Evolutionary conservation across 805 yeast genomes (phyloP).

Genomic region (Ogataea glucozyma): DNA sequence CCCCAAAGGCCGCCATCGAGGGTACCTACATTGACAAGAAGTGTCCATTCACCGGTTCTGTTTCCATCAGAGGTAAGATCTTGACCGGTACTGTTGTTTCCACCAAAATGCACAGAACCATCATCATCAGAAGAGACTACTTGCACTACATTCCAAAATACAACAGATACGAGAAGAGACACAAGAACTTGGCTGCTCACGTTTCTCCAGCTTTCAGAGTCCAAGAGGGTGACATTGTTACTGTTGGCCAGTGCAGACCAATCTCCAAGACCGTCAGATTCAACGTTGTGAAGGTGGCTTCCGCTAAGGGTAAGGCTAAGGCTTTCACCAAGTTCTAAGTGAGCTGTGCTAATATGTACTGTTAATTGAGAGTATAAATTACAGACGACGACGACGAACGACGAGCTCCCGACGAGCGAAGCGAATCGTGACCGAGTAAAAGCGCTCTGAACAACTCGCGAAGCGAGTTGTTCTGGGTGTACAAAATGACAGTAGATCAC

Average conservation of each 20-base stretch:
- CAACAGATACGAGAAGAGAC: conserved; percentile 99
- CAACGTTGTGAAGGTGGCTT: conserved; percentile 95
- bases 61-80: conserved; percentile 99
- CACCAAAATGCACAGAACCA: conserved; percentile 99
- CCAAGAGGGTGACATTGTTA: conserved; percentile 96
- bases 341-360: conserved; percentile 10
- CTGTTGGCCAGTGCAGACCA: conserved; percentile 99
- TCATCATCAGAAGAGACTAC: conserved; percentile 99
- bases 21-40: conserved; percentile 99
- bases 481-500: too few species aligned
- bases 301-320: conserved; percentile 87
- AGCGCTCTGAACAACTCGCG: too few species aligned
- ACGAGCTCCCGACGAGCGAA: too few species aligned
- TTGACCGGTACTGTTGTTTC: conserved; percentile 99
- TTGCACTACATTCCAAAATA: conserved; percentile 99
- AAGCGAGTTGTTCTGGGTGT: too few species aligned
- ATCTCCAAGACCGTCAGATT: conserved; percentile 99
- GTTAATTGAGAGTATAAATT: conserved; percentile 12
- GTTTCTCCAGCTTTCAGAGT: conserved; percentile 99
- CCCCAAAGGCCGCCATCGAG: conserved; percentile 98
- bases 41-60: conserved; percentile 97
- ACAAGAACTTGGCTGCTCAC: conserved; percentile 99
- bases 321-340: conserved; percentile 94
- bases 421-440: too few species aligned
- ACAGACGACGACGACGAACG: too few species aligned